Evolutionary conservation across 139 green algal species (phyloP), one percentile per base, ranked within the genome.

Genomic region (Coelastrella sp.): DNA sequence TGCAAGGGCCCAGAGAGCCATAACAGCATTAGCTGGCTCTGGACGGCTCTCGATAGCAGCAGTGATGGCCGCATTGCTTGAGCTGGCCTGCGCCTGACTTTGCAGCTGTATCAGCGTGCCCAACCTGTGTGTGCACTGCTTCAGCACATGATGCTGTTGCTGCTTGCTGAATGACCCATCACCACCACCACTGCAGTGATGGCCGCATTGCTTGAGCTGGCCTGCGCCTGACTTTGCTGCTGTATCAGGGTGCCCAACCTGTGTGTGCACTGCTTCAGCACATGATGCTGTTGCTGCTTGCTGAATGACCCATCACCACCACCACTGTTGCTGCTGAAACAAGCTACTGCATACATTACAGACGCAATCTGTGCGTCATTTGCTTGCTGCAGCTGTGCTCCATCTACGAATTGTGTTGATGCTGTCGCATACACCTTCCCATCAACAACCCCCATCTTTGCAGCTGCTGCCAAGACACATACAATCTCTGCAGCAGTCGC

Each of bases 301-400:
- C 65, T 20, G 6, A 88, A 88, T 57, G 17, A 61, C 8, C 47
- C 68, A 0, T 80, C 23, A 57, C 47, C 54, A 80, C 83, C 68
- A 57, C 58, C 71, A 19, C 66, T 77, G 19, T 66, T 88, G 68
- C 83, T 88, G 83, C 83, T 88, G 83, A n/a, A 88, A 11, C 65
- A 58, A 59, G 83, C 83, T 5, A 88, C 83, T 17, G 83, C 54
- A 23, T 80, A 80, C 83, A 88, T 88, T 19, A 88, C 68, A 14
- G 83, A 58, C 16, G 83, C 83, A 3, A 88, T 14, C 47, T 88
- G 68, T 0, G 66, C n/a, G 68, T 80, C 83, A 23, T 20, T 71
- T 17, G 83, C 83, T 19, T 88, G 68, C 83, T 80, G 83, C 66
- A 88, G 68, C 83, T 88, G 83, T 19, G 47, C 66, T 17, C 20